phyloP scores from a whole-genome alignment of 2,329 filamentous ascomycete species.

The Alternaria consortialis region DNA sequence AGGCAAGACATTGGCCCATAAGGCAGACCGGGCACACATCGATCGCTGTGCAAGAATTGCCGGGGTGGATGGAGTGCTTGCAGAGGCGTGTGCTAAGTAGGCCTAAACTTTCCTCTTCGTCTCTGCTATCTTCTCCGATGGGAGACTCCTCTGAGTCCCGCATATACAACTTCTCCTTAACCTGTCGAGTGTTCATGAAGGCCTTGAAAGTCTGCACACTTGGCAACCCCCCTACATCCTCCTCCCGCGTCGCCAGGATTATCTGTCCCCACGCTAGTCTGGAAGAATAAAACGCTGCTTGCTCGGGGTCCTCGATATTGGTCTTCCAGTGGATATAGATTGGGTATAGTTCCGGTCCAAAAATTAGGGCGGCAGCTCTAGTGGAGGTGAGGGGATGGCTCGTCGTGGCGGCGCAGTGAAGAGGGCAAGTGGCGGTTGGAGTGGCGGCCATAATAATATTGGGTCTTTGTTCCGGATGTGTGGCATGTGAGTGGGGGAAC shows the following conservation, averaged over 20 bases:
- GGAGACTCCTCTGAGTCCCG: background rate
- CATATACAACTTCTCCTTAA: background rate
- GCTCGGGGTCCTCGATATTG: background rate
- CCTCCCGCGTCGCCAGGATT: background rate
- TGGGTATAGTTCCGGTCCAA: conserved; percentile 1
- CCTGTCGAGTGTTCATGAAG: background rate
- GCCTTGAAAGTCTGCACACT: background rate
- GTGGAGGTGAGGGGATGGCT: background rate
- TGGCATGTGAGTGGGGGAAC: background rate
- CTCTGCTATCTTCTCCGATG: background rate
- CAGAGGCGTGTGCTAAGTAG: conserved; percentile 1
- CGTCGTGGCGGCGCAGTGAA: background rate
- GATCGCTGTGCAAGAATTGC: background rate
- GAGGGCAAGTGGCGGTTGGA: background rate
- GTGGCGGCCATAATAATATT: background rate
- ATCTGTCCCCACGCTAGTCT: background rate
- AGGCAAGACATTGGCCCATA: conserved; percentile 4
- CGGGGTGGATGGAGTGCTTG: background rate
- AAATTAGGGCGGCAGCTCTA: background rate
- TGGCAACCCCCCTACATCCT: background rate
- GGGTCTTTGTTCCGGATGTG: background rate
- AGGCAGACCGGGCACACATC: conserved; percentile 3
- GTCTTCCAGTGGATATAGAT: conserved; percentile 2
- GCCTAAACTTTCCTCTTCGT: background rate
- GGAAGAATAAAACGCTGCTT: background rate